Evolutionary conservation across 2,329 filamentous ascomycete genomes (phyloP).

Genomic region (Chaetomium globosum): DNA sequence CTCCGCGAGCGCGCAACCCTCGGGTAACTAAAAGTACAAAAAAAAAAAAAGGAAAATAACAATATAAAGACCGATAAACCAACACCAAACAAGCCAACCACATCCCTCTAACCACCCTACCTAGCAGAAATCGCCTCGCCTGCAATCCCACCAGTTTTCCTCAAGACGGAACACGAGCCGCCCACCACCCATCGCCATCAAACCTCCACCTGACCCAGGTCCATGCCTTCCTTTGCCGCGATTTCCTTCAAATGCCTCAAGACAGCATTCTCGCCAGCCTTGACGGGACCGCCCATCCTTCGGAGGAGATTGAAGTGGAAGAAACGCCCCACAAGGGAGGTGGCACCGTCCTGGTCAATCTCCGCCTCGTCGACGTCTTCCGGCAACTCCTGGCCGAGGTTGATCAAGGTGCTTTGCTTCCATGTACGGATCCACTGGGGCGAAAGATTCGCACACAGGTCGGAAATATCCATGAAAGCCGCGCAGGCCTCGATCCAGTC

Average conservation of each 20-base stretch:
- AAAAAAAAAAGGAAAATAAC: not conserved
- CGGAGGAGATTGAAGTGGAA: conserved; percentile 2
- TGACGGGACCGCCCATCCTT: conserved; percentile 12
- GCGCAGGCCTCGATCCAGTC: not conserved
- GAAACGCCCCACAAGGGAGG: not conserved
- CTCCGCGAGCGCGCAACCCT: conserved; percentile 3
- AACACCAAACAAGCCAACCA: no score
- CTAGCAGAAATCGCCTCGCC: no score
- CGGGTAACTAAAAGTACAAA: not conserved
- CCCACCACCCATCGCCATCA: not conserved
- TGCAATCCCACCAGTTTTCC: no score
- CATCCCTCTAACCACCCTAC: no score
- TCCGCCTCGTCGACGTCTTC: not conserved
- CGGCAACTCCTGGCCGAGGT: not conserved
- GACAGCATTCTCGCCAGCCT: conserved; percentile 8
- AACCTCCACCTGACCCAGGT: not conserved
- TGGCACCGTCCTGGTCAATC: not conserved
- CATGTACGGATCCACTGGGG: not conserved
- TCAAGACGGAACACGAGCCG: no score
- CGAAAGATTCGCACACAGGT: not conserved
- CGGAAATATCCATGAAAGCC: not conserved
- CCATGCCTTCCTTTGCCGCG: conserved; percentile 14
- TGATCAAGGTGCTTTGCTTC: not conserved
- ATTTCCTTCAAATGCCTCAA: conserved; percentile 9
- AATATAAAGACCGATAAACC: no score